Percentiles rank a stretch among this genome's conserved stretches.
phyloP scores from a whole-genome alignment of 805 yeast species.

The Ogataea zsoltii region DNA sequence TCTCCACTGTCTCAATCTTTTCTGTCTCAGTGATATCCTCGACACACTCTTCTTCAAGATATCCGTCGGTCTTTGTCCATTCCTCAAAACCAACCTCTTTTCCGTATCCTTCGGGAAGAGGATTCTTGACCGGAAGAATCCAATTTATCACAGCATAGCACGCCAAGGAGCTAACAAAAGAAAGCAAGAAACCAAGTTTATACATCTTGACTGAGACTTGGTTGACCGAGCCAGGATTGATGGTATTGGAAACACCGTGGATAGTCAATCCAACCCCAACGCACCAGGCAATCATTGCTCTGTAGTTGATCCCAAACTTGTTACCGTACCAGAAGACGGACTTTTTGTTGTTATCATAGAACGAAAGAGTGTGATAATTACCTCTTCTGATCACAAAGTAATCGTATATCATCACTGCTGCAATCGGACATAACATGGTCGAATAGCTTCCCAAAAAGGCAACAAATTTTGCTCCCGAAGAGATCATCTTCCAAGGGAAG shows the following conservation, averaged over 20 bases:
- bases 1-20: background rate
- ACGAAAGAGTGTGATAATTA: conserved; percentile 15
- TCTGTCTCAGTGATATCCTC: conserved; percentile 6
- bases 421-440: conserved; percentile 15
- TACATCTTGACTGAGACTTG: conserved; percentile 16
- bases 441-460: conserved; percentile 19
- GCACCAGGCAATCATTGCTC: conserved; percentile 10
- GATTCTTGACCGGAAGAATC: conserved; percentile 3
- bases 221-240: conserved; percentile 13
- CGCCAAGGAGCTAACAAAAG: conserved; percentile 12
- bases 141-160: conserved; percentile 8
- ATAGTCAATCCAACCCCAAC: conserved; percentile 12
- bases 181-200: conserved; percentile 16
- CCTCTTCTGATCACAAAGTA: conserved; percentile 18
- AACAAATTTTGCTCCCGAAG: conserved; percentile 12
- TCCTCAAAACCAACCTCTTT: conserved; percentile 10
- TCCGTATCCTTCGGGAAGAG: conserved; percentile 4
- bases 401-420: conserved; percentile 16
- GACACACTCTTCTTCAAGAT: conserved; percentile 7
- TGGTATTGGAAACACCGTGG: conserved; percentile 15
- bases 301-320: conserved; percentile 10
- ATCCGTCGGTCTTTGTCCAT: conserved; percentile 11
- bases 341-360: conserved; percentile 11
- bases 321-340: conserved; percentile 9
- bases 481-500: conserved; percentile 18